These are phyloP conservation scores for Naganishia vaughanmartiniae DNA, from an alignment of 768 basidiomycete genomes.

Conservation along the genomic window DNA sequence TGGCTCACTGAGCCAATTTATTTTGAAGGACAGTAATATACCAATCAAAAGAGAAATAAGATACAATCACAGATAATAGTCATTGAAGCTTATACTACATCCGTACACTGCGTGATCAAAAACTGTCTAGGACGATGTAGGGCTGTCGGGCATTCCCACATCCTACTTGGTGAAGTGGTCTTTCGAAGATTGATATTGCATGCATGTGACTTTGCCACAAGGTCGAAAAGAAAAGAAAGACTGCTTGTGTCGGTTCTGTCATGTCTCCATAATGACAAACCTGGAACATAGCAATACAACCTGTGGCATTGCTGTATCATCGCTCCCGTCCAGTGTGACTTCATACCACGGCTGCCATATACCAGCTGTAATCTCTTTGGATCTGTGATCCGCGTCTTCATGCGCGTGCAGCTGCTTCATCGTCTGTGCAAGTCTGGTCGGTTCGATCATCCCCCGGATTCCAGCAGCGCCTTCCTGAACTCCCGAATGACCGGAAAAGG, in stretches of 20 bases:
- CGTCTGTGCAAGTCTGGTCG: background rate
- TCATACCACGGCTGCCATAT: conserved; percentile 21
- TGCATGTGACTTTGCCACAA: no score
- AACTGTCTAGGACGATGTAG: no score
- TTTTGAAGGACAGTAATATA: no score
- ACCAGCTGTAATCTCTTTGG: conserved; percentile 10
- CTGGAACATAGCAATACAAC: conserved; percentile 17
- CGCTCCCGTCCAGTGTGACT: background rate
- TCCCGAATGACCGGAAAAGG: background rate
- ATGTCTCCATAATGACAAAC: conserved; percentile 17
- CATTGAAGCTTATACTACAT: no score
- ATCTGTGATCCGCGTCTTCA: background rate
- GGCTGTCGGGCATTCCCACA: no score
- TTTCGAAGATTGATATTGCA: no score
- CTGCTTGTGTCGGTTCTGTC: background rate
- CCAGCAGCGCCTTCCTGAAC: background rate
- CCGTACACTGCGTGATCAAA: no score
- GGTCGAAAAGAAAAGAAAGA: no score
- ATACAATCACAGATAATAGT: no score
- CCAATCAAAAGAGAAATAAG: no score
- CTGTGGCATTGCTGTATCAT: background rate
- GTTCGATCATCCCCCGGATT: conserved; percentile 8
- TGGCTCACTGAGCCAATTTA: conserved; percentile 10
- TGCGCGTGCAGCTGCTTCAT: conserved; percentile 14
- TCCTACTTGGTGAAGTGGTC: no score